phyloP scores from a whole-genome alignment of 805 yeast genomes.

The Yamadazyma endophytica region DNA sequence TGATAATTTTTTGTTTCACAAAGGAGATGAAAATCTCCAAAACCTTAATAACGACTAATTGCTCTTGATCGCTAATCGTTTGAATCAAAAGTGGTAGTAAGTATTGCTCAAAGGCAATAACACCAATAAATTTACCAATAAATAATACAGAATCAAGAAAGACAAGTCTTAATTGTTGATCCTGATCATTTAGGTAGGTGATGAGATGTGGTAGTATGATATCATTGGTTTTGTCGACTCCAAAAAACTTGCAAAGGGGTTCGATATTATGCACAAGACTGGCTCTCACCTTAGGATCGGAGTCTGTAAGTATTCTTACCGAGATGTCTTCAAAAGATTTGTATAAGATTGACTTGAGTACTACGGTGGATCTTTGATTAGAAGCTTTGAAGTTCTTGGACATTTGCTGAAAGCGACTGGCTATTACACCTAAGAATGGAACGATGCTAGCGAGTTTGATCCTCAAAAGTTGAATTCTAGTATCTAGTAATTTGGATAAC shows the following conservation, averaged over 20 bases:
- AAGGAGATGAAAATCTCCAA: conserved; percentile 39
- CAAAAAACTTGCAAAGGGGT: conserved; percentile 76
- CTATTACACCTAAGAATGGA: conserved; percentile 64
- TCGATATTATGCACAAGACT: conserved; percentile 68
- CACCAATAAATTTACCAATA: conserved; percentile 77
- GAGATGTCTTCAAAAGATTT: conserved; percentile 58
- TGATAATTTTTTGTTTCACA: conserved; percentile 27
- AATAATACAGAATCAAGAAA: conserved; percentile 70
- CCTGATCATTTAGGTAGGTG: conserved; percentile 82
- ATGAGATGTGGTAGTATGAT: conserved; percentile 84
- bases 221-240: conserved; percentile 85
- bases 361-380: conserved; percentile 2
- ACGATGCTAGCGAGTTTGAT: conserved; percentile 68
- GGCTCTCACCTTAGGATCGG: conserved; percentile 59
- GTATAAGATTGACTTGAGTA: not conserved
- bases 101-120: conserved; percentile 79
- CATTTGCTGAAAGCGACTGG: conserved; percentile 62
- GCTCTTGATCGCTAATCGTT: conserved; percentile 80
- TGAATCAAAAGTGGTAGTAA: conserved; percentile 81
- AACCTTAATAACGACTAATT: conserved; percentile 69
- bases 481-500: conserved; percentile 21
- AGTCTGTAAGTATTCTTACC: conserved; percentile 64
- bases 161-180: conserved; percentile 60
- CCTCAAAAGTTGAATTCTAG: conserved; percentile 39
- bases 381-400: conserved; percentile 41